Base-by-base conservation (phyloP, 306 rosid genomes). In the Begonia loranthoides region DNA sequence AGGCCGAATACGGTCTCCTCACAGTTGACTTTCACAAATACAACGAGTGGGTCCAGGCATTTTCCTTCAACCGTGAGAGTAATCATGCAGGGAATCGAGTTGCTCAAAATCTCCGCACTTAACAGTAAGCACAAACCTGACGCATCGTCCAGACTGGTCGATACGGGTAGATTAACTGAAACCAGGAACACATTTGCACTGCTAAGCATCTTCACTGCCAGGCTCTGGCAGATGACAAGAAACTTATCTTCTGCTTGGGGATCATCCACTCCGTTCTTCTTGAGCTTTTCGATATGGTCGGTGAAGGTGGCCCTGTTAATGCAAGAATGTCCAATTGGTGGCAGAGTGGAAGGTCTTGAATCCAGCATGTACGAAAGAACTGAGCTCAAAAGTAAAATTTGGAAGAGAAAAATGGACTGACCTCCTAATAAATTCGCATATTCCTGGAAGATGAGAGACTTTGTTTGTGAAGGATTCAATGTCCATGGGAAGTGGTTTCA, bases 1-100 rank as follows among this genome's bases (percentile, higher is more conserved):
- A 86, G 73, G 54, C 94, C 94, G 50, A 92, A 92, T 16, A 92
- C 99, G 17, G 96, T 92, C 66, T 92, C 96, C 66, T 83, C 96
- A 51, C 96, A 86, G 72, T 92, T 92, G 68, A 86, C 84, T 63
- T 83, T 92, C 50, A 83, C 66, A 15, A 80, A 72, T 59, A 78
- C 56, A 53, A 49, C 55, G 67, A 92, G 76, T 36, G 94, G 84
- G n/a, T 83, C 94, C 4, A 66, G 69, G 68, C 96, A 92, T 75
- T 79, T 92, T 63, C 99, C 99, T 67, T 83, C 74, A 19, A 83
- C 76, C 4, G 78, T 86, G 45, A 76, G 51, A 43, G 93, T 76
- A 58, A 92, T 72, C 61, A 83, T 78, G 79, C 96, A 86, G 2
- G 88, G 93, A 34, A 53, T 60, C 24, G 93, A 78, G 65, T 77